Evolutionary conservation across 768 basidiomycete species (phyloP), one percentile per base, ranked within the genome.

Genomic region (Pleurotus tuoliensis): DNA sequence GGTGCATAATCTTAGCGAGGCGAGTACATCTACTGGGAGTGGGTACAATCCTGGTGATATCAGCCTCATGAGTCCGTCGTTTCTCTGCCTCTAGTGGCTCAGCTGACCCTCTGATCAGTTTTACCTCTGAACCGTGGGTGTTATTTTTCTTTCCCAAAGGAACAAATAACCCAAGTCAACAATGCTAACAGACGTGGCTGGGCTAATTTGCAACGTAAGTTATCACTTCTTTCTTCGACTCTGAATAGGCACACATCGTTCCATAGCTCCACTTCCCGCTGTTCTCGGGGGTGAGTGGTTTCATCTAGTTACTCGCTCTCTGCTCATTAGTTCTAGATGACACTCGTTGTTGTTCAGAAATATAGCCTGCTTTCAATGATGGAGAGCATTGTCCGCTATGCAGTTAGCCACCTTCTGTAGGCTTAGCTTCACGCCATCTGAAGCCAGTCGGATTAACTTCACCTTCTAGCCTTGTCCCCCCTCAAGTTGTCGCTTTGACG

Each of bases 221-320:
- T 16, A 18, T 45, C 40, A 45, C 16, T 27, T 46, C 24, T 30
- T 45, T 16, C 18, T 13, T 16, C 38, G 53, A 46, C 43, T 13
- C 54, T 45, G 27, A 55, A 8, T 40, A 20, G 58, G 57, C 49
- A 24, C 39, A 53, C 55, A 59, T 16, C 34, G 56, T 40, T 41
- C 18, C 55, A 47, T 60, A 84, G 83, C 70, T 83, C 55, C 86
- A 87, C 63, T 74, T 79, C 55, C 67, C 73, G 27, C 58, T 87
- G 41, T 86, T 83, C 63, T 76, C 73, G 49, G 80, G 78, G 43
- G 83, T 85, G 61, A 56, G 59, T 12, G 24, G 37, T 15, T 41
- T 18, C 34, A 18, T 30, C 34, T n/a, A 16, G 25, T 15, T 30
- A 18, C 13, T 16, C 43, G n/a, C 18, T 8, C 27, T n/a, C 7